Evolutionary conservation across 495 filamentous ascomycete species (phyloP).

Genomic region (Talaromyces trachyspermus): DNA sequence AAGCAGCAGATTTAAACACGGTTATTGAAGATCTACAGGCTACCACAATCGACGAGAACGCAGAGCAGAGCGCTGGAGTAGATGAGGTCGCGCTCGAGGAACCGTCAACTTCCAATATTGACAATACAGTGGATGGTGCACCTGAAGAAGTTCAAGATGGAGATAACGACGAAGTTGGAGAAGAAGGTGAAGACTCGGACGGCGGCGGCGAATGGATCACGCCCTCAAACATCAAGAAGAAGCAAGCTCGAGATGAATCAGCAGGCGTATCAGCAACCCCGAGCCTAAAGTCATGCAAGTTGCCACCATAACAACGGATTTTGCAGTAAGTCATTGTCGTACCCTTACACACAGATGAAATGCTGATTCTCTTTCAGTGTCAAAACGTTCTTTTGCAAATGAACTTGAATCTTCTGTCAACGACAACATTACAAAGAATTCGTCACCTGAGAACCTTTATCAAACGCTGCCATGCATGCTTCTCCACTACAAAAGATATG

Average conservation of each 20-base stretch:
- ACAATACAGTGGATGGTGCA: background rate
- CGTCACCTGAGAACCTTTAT: constrained; percentile 76
- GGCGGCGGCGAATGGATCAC: constrained; percentile 85
- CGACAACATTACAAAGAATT: constrained; percentile 62
- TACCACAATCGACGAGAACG: constrained; percentile 10
- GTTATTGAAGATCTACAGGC: constrained; percentile 16
- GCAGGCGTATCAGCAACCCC: constrained; percentile 35
- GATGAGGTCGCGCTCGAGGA: constrained; percentile 9
- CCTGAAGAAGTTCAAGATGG: background rate
- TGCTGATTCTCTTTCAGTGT: constrained; percentile 28
- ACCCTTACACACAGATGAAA: background rate
- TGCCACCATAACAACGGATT: constrained; percentile 87
- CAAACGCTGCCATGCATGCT: constrained; percentile 91
- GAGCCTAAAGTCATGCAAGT: constrained; percentile 64
- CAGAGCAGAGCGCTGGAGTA: constrained; percentile 10
- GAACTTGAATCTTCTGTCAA: constrained; percentile 84
- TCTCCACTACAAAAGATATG: constrained; percentile 77
- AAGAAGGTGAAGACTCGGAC: constrained; percentile 16
- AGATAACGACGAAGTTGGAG: constrained; percentile 10
- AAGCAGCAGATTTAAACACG: constrained; percentile 19
- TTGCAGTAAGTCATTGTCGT: constrained; percentile 60
- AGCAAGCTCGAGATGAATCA: constrained; percentile 60
- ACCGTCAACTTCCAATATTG: background rate
- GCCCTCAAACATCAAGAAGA: constrained; percentile 80
- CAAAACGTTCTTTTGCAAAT: constrained; percentile 92